phyloP scores from a whole-genome alignment of 1,284 basidiomycete genomes.

The Fereydounia khargensis region DNA sequence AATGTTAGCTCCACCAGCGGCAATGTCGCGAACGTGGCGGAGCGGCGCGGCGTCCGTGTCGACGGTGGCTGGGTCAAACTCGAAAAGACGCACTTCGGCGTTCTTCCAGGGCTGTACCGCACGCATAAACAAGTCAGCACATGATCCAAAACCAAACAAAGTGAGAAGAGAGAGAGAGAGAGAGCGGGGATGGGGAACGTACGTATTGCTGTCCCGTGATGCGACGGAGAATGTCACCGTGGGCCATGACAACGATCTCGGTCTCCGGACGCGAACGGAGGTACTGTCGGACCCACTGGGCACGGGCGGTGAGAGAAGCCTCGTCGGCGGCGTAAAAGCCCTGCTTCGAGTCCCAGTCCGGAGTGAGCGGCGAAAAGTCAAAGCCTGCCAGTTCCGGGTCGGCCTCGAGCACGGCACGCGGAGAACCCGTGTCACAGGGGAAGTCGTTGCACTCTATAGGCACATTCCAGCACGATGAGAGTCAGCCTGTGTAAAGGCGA shows the following conservation, averaged over 20 bases:
- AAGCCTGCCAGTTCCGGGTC: slow-evolving; percentile 47
- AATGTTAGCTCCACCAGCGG: slow-evolving; percentile 38
- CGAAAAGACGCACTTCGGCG: slow-evolving; percentile 51
- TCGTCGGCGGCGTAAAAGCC: slow-evolving; percentile 53
- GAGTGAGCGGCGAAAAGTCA: slow-evolving; percentile 48
- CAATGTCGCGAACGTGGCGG: slow-evolving; percentile 28
- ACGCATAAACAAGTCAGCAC: neutral
- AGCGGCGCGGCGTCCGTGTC: slow-evolving; percentile 40
- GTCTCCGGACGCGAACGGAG: slow-evolving; percentile 49
- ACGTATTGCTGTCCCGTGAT: slow-evolving; percentile 39
- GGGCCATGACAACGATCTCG: slow-evolving; percentile 53
- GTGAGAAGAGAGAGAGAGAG: neutral
- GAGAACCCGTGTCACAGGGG: slow-evolving; percentile 55
- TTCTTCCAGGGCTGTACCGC: slow-evolving; percentile 47
- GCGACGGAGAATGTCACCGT: slow-evolving; percentile 54
- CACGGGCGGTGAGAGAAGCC: slow-evolving; percentile 40
- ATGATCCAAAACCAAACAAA: neutral
- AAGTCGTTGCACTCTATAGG: slow-evolving; percentile 46
- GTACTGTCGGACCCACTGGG: slow-evolving; percentile 54
- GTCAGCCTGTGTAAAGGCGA: too few species aligned
- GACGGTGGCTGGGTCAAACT: slow-evolving; percentile 40
- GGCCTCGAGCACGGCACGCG: slow-evolving; percentile 39
- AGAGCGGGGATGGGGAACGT: slow-evolving; percentile 3
- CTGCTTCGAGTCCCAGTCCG: slow-evolving; percentile 54
- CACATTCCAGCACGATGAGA: too few species aligned